Evolutionary conservation across 805 yeast species (phyloP), one percentile per base, ranked within the genome.

Genomic region (Cyberlindnera meyerae): DNA sequence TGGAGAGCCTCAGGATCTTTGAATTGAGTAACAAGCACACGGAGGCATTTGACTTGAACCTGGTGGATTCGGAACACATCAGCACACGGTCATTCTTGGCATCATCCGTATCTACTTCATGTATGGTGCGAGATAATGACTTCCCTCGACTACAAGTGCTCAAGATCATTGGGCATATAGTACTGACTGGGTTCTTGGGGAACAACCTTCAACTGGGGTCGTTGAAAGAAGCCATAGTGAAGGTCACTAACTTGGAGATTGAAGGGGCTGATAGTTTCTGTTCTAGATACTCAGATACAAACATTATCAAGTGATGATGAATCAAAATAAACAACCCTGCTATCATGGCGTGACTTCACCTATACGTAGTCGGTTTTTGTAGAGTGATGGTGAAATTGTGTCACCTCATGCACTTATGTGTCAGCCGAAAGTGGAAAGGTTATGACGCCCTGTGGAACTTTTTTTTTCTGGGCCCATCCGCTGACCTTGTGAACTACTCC

Each of bases 41-140:
- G 20, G 54, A 52, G 21, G 49, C 54, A 1, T 44, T 48, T 29
- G 53, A 49, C 27, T 28, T 49, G 30, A 49, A 43, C 30, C 29
- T 43, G 30, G 35, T 43, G 24, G 47, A 43, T n/a, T 22, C 39
- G 3, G 44, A 43, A 3, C 36, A 39, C 29, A 34, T 34, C 5
- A 28, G 15, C 15, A 27, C 34, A 3, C 42, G 30, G 4, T 37
- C 42, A 2, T 43, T 43, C 34, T 22, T 39, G 11, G 22, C 36
- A 9, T 37, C 47, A 1, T 33, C 43, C 5, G 36, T 39, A 8
- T 43, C 47, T 2, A 43, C 47, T 1, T 34, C 47, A 6, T 43
- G 39, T 18, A 24, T 41, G 2, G 18, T 43, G n/a, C 36, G 27
- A 11, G n/a, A n/a, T 3, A 43, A 43, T 16, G 14, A 24, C 14